Conservation (phyloP, 2,329 filamentous ascomycete species). For the Paramyrothecium sp. region DNA sequence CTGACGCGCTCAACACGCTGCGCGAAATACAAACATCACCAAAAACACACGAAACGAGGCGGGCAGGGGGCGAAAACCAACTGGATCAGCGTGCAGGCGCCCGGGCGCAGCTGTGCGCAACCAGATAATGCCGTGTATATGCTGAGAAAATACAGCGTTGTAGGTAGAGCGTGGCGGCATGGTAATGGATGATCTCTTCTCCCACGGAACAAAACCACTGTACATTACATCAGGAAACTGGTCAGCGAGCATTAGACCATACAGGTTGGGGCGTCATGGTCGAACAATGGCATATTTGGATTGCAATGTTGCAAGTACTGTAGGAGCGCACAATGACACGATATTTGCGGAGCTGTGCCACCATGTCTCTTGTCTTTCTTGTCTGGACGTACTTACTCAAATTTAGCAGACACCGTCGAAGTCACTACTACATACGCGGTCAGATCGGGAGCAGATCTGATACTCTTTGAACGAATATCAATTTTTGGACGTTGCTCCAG, state of each 20-base stretch:
- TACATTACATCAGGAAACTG: constrained; percentile 45
- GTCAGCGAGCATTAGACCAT: constrained; percentile 46
- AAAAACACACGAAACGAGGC: no score
- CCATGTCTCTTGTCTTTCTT: no score
- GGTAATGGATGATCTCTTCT: constrained; percentile 53
- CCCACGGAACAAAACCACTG: constrained; percentile 40
- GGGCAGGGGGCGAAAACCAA: not conserved
- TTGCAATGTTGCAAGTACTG: constrained; percentile 6
- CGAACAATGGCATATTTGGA: constrained; percentile 22
- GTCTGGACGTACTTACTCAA: no score
- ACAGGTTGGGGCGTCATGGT: constrained; percentile 32
- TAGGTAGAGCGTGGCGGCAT: constrained; percentile 28
- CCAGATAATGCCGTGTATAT: constrained; percentile 23
- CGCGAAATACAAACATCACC: not conserved
- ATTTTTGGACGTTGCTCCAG: no score
- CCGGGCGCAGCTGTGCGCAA: not conserved
- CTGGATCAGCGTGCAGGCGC: not conserved
- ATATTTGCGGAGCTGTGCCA: not conserved
- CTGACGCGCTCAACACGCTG: no score
- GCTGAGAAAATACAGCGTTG: constrained; percentile 22
- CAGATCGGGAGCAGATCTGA: no score
- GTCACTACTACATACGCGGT: no score
- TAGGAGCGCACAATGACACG: not conserved
- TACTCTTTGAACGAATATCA: no score
- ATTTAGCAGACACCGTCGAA: no score